Conservation (phyloP, 345 rosid genomes). For the Erysimum cheiranthoides region DNA sequence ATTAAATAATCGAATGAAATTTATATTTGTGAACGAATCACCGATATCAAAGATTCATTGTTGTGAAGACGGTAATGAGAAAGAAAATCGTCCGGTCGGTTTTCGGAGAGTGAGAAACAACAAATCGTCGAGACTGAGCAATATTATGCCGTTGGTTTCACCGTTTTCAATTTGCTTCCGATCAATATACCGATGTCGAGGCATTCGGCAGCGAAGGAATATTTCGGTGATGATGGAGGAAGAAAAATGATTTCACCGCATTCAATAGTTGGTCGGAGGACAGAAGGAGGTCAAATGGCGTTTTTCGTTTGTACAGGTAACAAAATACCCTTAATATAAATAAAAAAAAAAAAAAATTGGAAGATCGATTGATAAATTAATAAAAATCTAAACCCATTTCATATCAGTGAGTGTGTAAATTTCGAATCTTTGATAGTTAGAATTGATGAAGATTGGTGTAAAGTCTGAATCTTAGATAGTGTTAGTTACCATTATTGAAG, state of each 20-base stretch:
- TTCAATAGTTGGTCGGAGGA: slow-evolving; percentile 45
- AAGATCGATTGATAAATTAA: no score
- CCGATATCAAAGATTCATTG: no score
- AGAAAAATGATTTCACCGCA: slow-evolving; percentile 52
- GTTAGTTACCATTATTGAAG: no score
- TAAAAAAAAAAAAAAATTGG: no score
- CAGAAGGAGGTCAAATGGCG: slow-evolving; percentile 65
- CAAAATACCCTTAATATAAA: no score
- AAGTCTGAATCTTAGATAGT: no score
- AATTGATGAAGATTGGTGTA: no score
- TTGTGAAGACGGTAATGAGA: slow-evolving; percentile 24
- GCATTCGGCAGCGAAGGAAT: slow-evolving; percentile 36
- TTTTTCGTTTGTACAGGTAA: slow-evolving; percentile 80
- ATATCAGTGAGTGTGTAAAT: no score
- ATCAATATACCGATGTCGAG: slow-evolving; percentile 47
- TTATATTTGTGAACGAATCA: no score
- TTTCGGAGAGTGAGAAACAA: background rate
- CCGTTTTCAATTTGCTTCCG: slow-evolving; percentile 43
- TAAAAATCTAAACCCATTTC: no score
- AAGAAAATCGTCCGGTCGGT: slow-evolving; percentile 36
- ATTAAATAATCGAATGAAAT: no score
- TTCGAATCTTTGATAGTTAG: no score
- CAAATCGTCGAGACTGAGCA: slow-evolving; percentile 31
- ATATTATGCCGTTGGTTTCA: slow-evolving; percentile 23
- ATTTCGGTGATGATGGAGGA: slow-evolving; percentile 40